Percentiles rank a stretch among this genome's conserved stretches.
Conservation (phyloP, 2,329 filamentous ascomycete species). For the Neopestalotiopsis clavispora region DNA sequence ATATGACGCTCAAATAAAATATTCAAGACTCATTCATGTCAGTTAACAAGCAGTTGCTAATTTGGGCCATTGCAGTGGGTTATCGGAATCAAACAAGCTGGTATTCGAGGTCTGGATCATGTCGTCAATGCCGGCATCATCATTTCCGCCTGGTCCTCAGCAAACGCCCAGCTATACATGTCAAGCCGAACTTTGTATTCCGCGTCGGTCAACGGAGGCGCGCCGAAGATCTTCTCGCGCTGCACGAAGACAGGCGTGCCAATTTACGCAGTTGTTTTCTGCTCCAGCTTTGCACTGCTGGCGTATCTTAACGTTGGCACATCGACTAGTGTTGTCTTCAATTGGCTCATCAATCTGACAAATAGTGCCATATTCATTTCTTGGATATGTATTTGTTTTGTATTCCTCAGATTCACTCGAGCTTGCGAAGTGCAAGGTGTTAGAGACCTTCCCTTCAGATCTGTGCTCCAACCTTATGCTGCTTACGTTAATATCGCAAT, state of each 20-base stretch:
- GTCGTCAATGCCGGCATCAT: slow-evolving; percentile 43
- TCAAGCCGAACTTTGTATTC: slow-evolving; percentile 51
- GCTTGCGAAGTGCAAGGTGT: slow-evolving; percentile 48
- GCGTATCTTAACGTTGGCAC: slow-evolving; percentile 67
- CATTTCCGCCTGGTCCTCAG: slow-evolving; percentile 42
- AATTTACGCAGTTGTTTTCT: slow-evolving; percentile 38
- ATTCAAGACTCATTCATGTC: too few species aligned
- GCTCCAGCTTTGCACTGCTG: slow-evolving; percentile 65
- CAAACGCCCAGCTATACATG: slow-evolving; percentile 49
- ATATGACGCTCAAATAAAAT: too few species aligned
- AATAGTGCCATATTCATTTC: slow-evolving; percentile 56
- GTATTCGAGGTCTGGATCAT: slow-evolving; percentile 40
- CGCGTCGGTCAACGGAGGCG: slow-evolving; percentile 51
- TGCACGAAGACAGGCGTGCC: slow-evolving; percentile 51
- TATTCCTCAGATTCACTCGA: slow-evolving; percentile 63
- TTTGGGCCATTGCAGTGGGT: slow-evolving; percentile 40
- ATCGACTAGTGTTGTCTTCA: slow-evolving; percentile 62
- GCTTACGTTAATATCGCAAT: slow-evolving; percentile 55
- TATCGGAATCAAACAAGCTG: slow-evolving; percentile 48
- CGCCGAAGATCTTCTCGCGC: slow-evolving; percentile 47
- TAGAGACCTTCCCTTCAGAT: slow-evolving; percentile 53
- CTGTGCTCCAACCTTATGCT: slow-evolving; percentile 61
- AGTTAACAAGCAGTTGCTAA: too few species aligned
- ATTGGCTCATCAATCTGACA: slow-evolving; percentile 62
- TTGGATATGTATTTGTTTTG: slow-evolving; percentile 57